These are phyloP conservation scores for Bolboschoenus planiculmis DNA, from an alignment of 176 grass and related monocot species.

Conservation along the genomic window DNA sequence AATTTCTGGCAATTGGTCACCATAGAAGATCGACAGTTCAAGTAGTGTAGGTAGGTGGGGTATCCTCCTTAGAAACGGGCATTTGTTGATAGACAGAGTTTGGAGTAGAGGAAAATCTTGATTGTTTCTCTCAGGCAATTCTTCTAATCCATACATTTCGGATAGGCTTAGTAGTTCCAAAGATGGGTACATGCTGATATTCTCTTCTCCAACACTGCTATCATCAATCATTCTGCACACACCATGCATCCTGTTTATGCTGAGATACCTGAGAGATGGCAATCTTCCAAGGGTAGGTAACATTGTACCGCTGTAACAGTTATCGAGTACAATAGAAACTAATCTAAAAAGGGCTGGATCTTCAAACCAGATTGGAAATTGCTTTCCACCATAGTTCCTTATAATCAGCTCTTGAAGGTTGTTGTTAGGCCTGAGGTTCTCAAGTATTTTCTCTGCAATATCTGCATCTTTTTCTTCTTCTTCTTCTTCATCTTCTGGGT, in stretches of 20 bases:
- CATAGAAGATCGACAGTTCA: constrained; percentile 15
- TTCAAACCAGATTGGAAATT: constrained; percentile 29
- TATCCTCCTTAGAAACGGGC: constrained; percentile 11
- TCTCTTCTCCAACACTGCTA: neutral
- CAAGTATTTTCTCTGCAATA: constrained; percentile 12
- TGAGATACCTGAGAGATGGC: constrained; percentile 18
- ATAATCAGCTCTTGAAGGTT: constrained; percentile 20
- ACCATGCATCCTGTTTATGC: constrained; percentile 9
- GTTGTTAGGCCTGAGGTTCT: constrained; percentile 17
- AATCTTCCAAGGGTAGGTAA: constrained; percentile 20
- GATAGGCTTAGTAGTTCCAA: constrained; percentile 20
- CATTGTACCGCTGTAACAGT: constrained; percentile 23
- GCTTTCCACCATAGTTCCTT: constrained; percentile 19
- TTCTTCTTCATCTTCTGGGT: neutral
- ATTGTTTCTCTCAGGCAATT: neutral
- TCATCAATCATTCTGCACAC: constrained; percentile 1
- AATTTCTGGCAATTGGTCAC: constrained; percentile 17
- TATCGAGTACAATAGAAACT: constrained; percentile 12
- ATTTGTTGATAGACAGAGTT: constrained; percentile 23
- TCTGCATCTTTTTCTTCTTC: neutral
- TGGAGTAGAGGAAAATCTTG: constrained; percentile 23
- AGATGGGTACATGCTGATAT: neutral
- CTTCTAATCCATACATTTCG: constrained; percentile 31
- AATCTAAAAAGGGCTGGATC: constrained; percentile 6
- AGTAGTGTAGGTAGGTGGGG: constrained; percentile 2